Evolutionary conservation across 208 protist genomes (phyloP).

Genomic region (Wallacemonas collosoma): DNA sequence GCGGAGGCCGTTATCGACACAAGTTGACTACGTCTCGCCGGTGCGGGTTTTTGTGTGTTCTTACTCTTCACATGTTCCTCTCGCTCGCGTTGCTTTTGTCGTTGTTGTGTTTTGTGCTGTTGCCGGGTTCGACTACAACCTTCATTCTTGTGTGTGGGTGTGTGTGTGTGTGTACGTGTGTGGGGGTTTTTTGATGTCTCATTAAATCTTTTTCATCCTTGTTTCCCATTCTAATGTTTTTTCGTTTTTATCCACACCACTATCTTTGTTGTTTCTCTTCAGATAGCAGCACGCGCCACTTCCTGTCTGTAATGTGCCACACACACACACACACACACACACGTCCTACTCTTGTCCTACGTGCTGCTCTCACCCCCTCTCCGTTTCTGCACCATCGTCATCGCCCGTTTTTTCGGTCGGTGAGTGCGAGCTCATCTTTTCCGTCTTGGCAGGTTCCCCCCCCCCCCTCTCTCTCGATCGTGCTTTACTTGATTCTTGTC

Average conservation of each 20-base stretch:
- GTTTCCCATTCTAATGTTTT: slow-evolving; percentile 5
- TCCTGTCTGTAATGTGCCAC: too few species aligned
- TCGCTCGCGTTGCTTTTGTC: neutral
- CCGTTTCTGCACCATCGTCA: too few species aligned
- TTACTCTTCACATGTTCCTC: neutral
- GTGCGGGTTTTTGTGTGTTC: neutral
- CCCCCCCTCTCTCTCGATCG: too few species aligned
- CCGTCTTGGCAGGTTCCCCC: too few species aligned
- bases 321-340: too few species aligned
- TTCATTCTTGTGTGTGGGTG: slow-evolving; percentile 2
- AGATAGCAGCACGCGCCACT: too few species aligned
- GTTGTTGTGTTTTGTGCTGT: neutral
- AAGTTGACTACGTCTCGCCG: neutral
- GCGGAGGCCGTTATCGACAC: neutral
- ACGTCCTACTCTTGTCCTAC: neutral
- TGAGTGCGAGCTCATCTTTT: too few species aligned
- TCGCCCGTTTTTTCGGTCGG: too few species aligned
- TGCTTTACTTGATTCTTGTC: too few species aligned
- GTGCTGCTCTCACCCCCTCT: too few species aligned
- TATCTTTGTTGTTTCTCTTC: too few species aligned
- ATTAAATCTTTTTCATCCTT: neutral
- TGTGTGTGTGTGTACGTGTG: neutral
- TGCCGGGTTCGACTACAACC: neutral
- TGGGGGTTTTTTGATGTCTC: neutral
- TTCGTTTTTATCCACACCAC: too few species aligned